phyloP scores from a whole-genome alignment of 495 filamentous ascomycete genomes.

The Lasiosphaeria hispida region DNA sequence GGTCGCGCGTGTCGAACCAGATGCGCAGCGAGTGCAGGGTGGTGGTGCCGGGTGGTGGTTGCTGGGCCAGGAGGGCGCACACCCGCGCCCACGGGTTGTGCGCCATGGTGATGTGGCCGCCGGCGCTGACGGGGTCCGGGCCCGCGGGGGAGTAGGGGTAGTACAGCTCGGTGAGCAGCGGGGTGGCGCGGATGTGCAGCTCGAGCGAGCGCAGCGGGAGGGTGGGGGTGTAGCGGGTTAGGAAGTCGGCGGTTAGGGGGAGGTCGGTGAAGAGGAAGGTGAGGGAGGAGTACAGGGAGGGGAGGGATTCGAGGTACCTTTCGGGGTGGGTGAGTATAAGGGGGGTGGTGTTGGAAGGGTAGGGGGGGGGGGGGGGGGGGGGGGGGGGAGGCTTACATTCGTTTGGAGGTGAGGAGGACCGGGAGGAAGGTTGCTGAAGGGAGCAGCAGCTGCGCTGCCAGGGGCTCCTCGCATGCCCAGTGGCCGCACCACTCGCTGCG shows the following conservation, averaged over 20 bases:
- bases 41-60: too few species aligned
- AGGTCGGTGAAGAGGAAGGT: conserved; percentile 33
- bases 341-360: background rate
- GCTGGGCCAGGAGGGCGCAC: conserved; percentile 18
- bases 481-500: conserved; percentile 27
- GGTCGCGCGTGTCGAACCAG: conserved; percentile 31
- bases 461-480: conserved; percentile 26
- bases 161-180: conserved; percentile 29
- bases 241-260: conserved; percentile 16
- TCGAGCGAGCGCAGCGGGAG: conserved; percentile 21
- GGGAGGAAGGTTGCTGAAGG: conserved; percentile 22
- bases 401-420: conserved; percentile 28
- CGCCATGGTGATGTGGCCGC: background rate
- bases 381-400: conserved; percentile 21
- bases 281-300: conserved; percentile 20
- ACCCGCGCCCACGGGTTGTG: conserved; percentile 29
- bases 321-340: background rate
- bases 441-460: background rate
- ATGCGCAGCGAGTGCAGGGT: conserved; percentile 21
- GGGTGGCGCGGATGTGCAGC: conserved; percentile 20
- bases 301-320: conserved; percentile 29
- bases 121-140: conserved; percentile 1
- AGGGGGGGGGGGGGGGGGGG: background rate
- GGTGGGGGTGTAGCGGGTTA: conserved; percentile 11
- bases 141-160: conserved; percentile 11